Evolutionary conservation across 257 asterid species (phyloP).

Genomic region (Salvia miltiorrhiza): DNA sequence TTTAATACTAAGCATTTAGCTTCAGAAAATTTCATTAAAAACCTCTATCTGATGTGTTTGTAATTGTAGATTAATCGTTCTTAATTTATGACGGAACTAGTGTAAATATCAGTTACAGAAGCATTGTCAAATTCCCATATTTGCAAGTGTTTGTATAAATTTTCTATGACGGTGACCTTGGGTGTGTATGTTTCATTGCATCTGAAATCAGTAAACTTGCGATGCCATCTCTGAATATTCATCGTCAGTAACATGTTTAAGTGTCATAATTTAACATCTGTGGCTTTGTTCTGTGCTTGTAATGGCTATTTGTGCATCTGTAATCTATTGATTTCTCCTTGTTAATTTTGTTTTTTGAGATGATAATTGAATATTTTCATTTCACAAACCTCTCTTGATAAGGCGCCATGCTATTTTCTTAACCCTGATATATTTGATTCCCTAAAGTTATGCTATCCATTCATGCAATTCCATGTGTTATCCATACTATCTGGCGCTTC

Average conservation of each 20-base stretch:
- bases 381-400: not conserved
- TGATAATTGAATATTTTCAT: not conserved
- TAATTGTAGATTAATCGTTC: not conserved
- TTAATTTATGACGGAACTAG: not conserved
- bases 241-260: not conserved
- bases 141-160: slow-evolving; percentile 1
- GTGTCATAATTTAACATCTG: not conserved
- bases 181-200: not conserved
- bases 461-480: not conserved
- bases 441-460: not conserved
- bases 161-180: not conserved
- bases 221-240: not conserved
- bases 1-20: not conserved
- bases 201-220: not conserved
- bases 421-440: not conserved
- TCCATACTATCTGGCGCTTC: not conserved
- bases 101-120: not conserved
- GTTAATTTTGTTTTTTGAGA: not conserved
- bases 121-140: not conserved
- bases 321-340: not conserved
- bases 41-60: not conserved
- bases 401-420: not conserved
- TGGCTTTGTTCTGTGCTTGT: not conserved
- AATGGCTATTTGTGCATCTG: too few species aligned
- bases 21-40: not conserved